Percentiles rank a stretch among this genome's conserved stretches.
phyloP scores from a whole-genome alignment of 139 green algal genomes.

The Trebouxia sp. region DNA sequence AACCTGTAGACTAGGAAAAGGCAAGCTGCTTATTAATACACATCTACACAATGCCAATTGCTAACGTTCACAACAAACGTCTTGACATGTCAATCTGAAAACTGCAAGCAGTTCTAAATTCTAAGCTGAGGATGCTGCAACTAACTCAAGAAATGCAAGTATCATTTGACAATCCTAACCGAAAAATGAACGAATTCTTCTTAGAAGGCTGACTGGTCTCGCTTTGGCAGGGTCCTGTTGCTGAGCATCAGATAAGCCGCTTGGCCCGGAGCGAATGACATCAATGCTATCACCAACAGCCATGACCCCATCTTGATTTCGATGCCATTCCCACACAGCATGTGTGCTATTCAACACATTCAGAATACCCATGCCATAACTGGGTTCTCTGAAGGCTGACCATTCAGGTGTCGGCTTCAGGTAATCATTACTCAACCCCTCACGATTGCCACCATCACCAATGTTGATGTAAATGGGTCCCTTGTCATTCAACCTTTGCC shows the following conservation, averaged over 20 bases:
- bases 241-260: background rate
- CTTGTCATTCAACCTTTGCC: conserved; percentile 44
- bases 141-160: too few relatives aligned
- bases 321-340: conserved; percentile 64
- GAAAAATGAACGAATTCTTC: too few relatives aligned
- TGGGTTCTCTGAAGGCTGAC: conserved; percentile 63
- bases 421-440: conserved; percentile 14
- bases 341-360: conserved; percentile 55
- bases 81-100: too few relatives aligned
- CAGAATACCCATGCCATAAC: conserved; percentile 67
- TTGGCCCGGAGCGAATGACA: background rate
- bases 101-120: too few relatives aligned
- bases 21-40: too few relatives aligned
- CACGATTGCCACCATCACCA: conserved; percentile 39
- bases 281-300: background rate
- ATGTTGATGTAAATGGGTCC: conserved; percentile 68
- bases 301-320: conserved; percentile 53
- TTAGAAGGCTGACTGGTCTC: background rate
- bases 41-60: too few relatives aligned
- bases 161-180: too few relatives aligned
- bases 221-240: background rate
- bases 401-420: conserved; percentile 44
- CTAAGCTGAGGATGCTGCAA: too few relatives aligned
- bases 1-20: too few relatives aligned
- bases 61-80: too few relatives aligned